These are phyloP conservation scores for Amoebophrya sp. DNA, from an alignment of 169 alveolate species.

Conservation along the genomic window DNA sequence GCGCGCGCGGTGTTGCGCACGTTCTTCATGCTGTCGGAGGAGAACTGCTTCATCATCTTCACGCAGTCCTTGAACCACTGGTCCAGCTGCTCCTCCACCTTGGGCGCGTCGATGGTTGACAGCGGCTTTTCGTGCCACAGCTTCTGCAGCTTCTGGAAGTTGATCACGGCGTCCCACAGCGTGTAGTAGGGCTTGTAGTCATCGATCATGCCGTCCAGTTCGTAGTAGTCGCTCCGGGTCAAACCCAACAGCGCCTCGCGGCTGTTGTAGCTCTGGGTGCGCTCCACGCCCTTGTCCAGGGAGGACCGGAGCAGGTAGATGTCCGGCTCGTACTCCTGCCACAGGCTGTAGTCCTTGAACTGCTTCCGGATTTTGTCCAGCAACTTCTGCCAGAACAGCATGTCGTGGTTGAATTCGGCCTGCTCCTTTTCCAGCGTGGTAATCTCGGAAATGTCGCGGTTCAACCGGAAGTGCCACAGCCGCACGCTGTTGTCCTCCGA, in stretches of 20 bases:
- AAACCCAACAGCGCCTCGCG: slow-evolving; percentile 44
- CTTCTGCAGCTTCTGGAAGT: slow-evolving; percentile 45
- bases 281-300: slow-evolving; percentile 40
- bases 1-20: slow-evolving; percentile 48
- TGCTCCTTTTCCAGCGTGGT: slow-evolving; percentile 49
- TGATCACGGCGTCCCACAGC: slow-evolving; percentile 50
- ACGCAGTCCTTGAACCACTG: slow-evolving; percentile 44
- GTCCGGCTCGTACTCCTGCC: slow-evolving; percentile 33
- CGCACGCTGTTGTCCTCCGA: slow-evolving; percentile 46
- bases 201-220: slow-evolving; percentile 53
- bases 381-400: slow-evolving; percentile 34
- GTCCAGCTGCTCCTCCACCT: slow-evolving; percentile 43
- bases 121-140: slow-evolving; percentile 46
- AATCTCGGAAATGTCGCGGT: slow-evolving; percentile 50
- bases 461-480: slow-evolving; percentile 44
- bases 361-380: slow-evolving; percentile 35
- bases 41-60: slow-evolving; percentile 47
- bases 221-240: slow-evolving; percentile 43
- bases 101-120: slow-evolving; percentile 45
- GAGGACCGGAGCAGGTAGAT: slow-evolving; percentile 35
- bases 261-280: slow-evolving; percentile 40
- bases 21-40: slow-evolving; percentile 35
- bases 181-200: slow-evolving; percentile 48
- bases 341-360: slow-evolving; percentile 22
- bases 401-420: slow-evolving; percentile 48